Evolutionary conservation across 768 basidiomycete species (phyloP).

Genomic region (Lactarius sp.): DNA sequence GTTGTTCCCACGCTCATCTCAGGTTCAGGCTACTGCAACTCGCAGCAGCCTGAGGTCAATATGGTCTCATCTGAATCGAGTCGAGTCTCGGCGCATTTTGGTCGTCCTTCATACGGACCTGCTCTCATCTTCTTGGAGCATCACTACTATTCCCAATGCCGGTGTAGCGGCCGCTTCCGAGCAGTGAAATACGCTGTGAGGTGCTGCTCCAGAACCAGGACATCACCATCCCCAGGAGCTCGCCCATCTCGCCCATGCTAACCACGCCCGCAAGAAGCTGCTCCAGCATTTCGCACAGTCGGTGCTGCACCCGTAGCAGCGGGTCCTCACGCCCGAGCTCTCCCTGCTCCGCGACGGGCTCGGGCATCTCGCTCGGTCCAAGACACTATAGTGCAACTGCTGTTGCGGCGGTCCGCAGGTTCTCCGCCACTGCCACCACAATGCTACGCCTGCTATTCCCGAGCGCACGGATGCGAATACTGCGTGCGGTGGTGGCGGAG

Average conservation of each 20-base stretch:
- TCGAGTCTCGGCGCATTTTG: neutral
- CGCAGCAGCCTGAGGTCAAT: too few species aligned
- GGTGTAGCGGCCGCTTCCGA: neutral
- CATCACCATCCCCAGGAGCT: neutral
- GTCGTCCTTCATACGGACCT: neutral
- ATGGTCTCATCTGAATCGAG: too few species aligned
- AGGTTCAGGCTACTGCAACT: too few species aligned
- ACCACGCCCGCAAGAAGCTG: neutral
- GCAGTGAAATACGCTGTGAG: conserved; percentile 5
- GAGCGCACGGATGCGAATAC: neutral
- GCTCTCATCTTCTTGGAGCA: neutral
- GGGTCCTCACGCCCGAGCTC: conserved; percentile 7
- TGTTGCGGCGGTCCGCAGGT: conserved; percentile 6
- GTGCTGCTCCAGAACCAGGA: conserved; percentile 10
- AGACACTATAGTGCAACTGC: conserved; percentile 6
- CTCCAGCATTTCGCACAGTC: neutral
- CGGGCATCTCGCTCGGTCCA: conserved; percentile 13
- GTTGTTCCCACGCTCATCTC: too few species aligned
- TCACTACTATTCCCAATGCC: neutral
- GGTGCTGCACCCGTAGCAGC: neutral
- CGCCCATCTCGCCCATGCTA: conserved; percentile 10
- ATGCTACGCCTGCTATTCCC: neutral
- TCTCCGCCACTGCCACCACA: neutral
- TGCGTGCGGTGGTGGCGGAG: neutral
- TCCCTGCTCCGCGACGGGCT: conserved; percentile 22